Evolutionary conservation across 257 asterid genomes (phyloP).

Genomic region (Solanum ossicruentum): DNA sequence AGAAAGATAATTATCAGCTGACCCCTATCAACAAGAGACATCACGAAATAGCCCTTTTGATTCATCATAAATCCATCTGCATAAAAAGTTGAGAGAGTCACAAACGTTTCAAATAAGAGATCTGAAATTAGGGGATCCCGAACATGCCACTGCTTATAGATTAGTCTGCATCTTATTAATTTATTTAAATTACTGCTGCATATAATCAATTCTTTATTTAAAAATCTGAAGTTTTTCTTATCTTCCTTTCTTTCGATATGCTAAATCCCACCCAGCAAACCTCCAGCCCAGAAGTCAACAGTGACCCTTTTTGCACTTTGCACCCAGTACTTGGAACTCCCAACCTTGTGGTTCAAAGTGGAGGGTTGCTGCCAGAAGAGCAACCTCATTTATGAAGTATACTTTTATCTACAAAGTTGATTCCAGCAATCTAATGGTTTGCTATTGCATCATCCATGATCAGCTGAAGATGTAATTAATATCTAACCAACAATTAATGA

Average conservation of each 20-base stretch:
- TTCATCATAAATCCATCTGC: conserved; percentile 97
- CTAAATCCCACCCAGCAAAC: background rate
- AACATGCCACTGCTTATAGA: background rate
- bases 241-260: background rate
- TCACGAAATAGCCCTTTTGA: conserved; percentile 82
- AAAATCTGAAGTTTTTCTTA: background rate
- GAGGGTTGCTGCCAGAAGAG: background rate
- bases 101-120: background rate
- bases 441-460: background rate
- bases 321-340: background rate
- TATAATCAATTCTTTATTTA: background rate
- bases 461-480: background rate
- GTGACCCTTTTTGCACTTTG: background rate
- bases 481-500: background rate
- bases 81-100: background rate
- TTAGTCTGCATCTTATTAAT: background rate
- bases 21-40: conserved; percentile 38
- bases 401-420: background rate
- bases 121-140: background rate
- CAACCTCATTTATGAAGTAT: background rate
- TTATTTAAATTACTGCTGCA: background rate
- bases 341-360: background rate
- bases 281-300: background rate
- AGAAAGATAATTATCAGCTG: background rate
- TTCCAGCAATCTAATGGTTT: background rate